A percentile compares a stretch with the other conserved stretches of the same genome.
Conservation (phyloP, 73 alveolate genomes). For the Tetrahymena elliotti region DNA sequence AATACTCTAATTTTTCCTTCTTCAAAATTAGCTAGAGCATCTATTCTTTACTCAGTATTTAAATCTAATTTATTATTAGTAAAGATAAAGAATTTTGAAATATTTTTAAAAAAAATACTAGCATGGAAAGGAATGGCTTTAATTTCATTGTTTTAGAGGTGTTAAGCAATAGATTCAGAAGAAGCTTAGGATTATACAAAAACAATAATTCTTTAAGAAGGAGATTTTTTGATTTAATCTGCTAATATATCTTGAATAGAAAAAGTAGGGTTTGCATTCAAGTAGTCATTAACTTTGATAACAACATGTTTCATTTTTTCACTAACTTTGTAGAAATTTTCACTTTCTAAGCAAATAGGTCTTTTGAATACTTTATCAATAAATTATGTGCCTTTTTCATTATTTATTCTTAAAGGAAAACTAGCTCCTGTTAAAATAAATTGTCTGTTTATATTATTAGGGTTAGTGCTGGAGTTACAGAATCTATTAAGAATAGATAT, state of each 20-base stretch:
- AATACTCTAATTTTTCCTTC: neutral
- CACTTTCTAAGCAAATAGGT: neutral
- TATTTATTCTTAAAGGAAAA: neutral
- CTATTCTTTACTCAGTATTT: neutral
- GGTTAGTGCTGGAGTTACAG: neutral
- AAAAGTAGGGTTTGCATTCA: neutral
- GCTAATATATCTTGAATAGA: neutral
- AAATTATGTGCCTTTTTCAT: neutral
- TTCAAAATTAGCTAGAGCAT: neutral
- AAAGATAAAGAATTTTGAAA: neutral
- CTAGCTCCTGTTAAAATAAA: neutral
- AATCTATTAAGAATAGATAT: neutral
- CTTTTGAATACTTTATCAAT: neutral
- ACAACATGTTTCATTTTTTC: neutral
- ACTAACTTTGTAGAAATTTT: neutral
- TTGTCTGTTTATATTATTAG: neutral
- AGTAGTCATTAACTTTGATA: neutral
- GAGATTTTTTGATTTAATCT: neutral
- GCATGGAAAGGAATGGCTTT: neutral
- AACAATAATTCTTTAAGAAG: neutral
- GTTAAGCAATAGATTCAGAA: neutral
- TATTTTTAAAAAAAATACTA: neutral
- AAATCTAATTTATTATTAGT: neutral
- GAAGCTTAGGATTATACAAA: neutral
- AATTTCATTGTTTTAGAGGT: neutral